These are phyloP conservation scores for Candida tunisiensis DNA, from an alignment of 1,139 yeast species.

Conservation along the genomic window DNA sequence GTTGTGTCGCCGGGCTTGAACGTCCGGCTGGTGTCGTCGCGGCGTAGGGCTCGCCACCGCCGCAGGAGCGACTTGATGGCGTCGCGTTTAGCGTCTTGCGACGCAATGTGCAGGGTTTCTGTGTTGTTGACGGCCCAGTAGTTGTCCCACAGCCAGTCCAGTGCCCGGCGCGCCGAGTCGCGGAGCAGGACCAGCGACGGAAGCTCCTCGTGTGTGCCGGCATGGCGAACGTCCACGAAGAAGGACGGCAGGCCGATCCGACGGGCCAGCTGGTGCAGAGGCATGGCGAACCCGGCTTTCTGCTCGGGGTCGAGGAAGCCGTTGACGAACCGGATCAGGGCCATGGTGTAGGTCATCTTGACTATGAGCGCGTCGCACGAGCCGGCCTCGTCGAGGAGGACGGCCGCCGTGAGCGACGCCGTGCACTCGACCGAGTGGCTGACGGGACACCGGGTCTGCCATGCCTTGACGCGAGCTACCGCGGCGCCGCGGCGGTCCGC, in stretches of 20 bases:
- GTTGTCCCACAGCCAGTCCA: constrained; percentile 56
- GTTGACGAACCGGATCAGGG: constrained; percentile 74
- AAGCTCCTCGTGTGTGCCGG: constrained; percentile 77
- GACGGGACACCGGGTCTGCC: constrained; percentile 48
- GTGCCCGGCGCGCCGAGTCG: constrained; percentile 37
- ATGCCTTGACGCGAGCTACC: constrained; percentile 40
- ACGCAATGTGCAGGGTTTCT: constrained; percentile 9
- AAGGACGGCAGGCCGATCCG: constrained; percentile 54
- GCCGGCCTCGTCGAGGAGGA: constrained; percentile 27
- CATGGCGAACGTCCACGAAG: constrained; percentile 83
- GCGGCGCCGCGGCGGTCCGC: no score
- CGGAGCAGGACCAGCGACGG: constrained; percentile 60
- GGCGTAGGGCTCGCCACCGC: constrained; percentile 26
- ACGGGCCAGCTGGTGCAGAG: constrained; percentile 60
- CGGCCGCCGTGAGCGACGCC: constrained; percentile 37
- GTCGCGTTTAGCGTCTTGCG: constrained; percentile 9
- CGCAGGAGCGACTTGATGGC: constrained; percentile 14
- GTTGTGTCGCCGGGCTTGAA: constrained; percentile 10
- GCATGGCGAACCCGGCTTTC: constrained; percentile 61
- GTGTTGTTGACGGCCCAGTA: constrained; percentile 46
- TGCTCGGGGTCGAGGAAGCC: constrained; percentile 83
- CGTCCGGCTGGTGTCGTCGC: constrained; percentile 25
- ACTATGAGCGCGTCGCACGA: constrained; percentile 13
- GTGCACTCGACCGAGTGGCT: constrained; percentile 76
- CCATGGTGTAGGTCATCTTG: constrained; percentile 52